Evolutionary conservation across 1,139 yeast genomes (phyloP).

Genomic region (Taphrina populina): DNA sequence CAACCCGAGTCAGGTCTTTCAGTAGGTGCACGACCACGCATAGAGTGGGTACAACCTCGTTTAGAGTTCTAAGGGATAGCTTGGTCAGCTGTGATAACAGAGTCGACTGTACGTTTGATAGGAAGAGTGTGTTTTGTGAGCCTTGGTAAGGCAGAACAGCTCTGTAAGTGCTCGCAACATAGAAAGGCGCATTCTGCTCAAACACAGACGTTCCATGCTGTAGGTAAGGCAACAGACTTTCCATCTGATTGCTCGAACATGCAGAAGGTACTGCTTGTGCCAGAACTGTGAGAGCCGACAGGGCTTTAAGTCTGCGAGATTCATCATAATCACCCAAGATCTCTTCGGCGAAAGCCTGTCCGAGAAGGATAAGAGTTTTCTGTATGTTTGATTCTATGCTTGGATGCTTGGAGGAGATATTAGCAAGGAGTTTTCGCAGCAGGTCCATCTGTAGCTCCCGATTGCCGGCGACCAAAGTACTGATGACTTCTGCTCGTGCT

Average conservation of each 20-base stretch:
- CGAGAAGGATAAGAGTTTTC: not conserved
- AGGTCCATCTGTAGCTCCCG: not conserved
- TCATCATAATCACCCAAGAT: constrained; percentile 1
- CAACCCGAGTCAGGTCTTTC: constrained; percentile 53
- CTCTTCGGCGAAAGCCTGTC: constrained; percentile 5
- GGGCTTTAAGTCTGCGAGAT: not conserved
- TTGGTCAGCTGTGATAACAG: constrained; percentile 59
- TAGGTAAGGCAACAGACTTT: constrained; percentile 26
- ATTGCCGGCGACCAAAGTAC: constrained; percentile 10
- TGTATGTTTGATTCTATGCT: constrained; percentile 1
- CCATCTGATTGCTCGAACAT: constrained; percentile 23
- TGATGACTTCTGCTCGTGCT: constrained; percentile 1
- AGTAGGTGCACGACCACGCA: constrained; percentile 56
- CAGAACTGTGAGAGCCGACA: constrained; percentile 15
- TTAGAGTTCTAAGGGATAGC: constrained; percentile 53
- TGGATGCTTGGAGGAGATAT: not conserved
- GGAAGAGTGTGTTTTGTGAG: constrained; percentile 55
- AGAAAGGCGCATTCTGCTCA: constrained; percentile 49
- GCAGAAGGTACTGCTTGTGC: constrained; percentile 17
- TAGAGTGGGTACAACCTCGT: constrained; percentile 67
- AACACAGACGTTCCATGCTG: constrained; percentile 34
- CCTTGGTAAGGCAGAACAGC: constrained; percentile 51
- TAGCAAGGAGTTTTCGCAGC: not conserved
- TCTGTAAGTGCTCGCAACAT: constrained; percentile 57
- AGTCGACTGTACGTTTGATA: constrained; percentile 54